phyloP scores from a whole-genome alignment of 352 stramenopile species.

The Phytophthora tentaculata region DNA sequence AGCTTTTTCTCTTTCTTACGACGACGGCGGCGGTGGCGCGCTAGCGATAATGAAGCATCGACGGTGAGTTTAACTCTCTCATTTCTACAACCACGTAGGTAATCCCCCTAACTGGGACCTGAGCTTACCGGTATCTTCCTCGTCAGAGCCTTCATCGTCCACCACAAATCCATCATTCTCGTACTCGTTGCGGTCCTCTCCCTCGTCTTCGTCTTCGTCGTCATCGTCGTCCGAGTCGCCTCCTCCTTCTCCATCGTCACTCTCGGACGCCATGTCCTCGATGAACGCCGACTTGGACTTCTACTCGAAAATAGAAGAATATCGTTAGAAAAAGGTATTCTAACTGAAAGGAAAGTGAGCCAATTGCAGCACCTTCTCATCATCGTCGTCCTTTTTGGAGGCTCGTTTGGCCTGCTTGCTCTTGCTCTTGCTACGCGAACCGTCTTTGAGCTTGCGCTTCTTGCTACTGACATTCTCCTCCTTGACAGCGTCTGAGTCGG shows the following conservation, averaged over 20 bases:
- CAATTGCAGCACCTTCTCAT: constrained; percentile 54
- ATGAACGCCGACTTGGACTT: constrained; percentile 86
- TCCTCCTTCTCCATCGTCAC: constrained; percentile 64
- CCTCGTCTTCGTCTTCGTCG: constrained; percentile 85
- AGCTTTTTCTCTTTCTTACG: constrained; percentile 91
- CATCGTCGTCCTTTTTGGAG: constrained; percentile 67
- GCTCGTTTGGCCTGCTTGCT: constrained; percentile 72
- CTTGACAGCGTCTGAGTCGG: constrained; percentile 73
- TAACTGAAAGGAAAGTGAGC: constrained; percentile 2
- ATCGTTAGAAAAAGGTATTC: constrained; percentile 13
- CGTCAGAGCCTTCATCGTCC: constrained; percentile 78
- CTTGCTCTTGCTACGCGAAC: constrained; percentile 38
- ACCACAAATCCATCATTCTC: constrained; percentile 91
- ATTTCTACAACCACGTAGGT: constrained; percentile 1
- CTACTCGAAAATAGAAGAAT: constrained; percentile 36
- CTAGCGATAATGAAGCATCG: constrained; percentile 31
- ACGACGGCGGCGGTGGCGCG: constrained; percentile 67
- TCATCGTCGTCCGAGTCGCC: constrained; percentile 72
- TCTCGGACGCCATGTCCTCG: constrained; percentile 90
- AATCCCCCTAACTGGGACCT: no score
- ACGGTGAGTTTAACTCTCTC: constrained; percentile 18
- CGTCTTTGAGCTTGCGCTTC: constrained; percentile 72
- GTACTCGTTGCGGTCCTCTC: constrained; percentile 89
- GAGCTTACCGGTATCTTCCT: constrained; percentile 66
- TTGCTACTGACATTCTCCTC: constrained; percentile 44